These are phyloP conservation scores for Petunia axillaris DNA, from an alignment of 257 asterid genomes.

Conservation along the genomic window DNA sequence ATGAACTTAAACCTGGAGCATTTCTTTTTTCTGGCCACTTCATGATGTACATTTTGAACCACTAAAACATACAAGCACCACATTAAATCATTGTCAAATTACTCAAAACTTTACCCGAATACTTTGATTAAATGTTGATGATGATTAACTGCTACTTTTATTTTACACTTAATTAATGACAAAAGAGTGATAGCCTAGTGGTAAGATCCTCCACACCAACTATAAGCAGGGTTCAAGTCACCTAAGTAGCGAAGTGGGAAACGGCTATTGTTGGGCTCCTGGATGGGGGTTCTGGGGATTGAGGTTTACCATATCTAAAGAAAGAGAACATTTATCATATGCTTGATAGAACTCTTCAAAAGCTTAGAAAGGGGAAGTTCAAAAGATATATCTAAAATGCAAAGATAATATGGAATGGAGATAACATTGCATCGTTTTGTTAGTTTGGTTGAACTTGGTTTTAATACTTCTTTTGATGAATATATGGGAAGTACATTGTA, in stretches of 20 bases:
- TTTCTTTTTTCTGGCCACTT: not conserved
- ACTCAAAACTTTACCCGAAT: not conserved
- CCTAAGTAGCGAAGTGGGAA: not conserved
- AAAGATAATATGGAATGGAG: not conserved
- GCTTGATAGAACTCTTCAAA: not conserved
- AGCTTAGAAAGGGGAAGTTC: not conserved
- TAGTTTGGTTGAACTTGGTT: not conserved
- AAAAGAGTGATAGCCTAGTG: not conserved
- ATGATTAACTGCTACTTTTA: not conserved
- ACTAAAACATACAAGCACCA: not conserved
- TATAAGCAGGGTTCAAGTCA: not conserved
- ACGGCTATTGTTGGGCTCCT: not conserved
- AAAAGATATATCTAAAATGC: not conserved
- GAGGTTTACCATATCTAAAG: not conserved
- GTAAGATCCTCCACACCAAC: not conserved
- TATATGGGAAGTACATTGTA: not conserved
- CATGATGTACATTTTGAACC: not conserved
- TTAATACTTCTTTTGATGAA: not conserved
- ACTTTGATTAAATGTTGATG: not conserved
- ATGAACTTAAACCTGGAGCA: constrained; percentile 1
- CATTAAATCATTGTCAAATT: not conserved
- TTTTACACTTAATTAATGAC: not conserved
- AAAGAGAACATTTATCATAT: not conserved
- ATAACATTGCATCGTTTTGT: not conserved
- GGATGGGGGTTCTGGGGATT: not conserved